Evolutionary conservation across 2,329 filamentous ascomycete species (phyloP), one percentile per base, ranked within the genome.

Genomic region (Fusarium albidum): DNA sequence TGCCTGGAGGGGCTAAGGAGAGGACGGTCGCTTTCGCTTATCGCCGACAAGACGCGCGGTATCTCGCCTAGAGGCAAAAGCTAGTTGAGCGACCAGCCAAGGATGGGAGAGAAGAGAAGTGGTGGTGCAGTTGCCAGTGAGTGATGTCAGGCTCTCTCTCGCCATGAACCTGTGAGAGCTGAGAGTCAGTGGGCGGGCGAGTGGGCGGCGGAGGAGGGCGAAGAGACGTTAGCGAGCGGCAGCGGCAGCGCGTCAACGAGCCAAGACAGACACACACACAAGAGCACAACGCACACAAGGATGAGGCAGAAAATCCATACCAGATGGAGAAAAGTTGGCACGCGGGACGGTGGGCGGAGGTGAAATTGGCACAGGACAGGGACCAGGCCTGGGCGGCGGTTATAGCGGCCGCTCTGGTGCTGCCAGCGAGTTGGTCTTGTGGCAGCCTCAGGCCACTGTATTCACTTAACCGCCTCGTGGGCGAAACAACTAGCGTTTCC

Each of bases 61-160:
- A 27, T 17, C 33, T n/a, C 34, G 15, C 34, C 45, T 58, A 37
- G 55, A 42, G 12, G 10, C 13, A 53, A 45, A 21, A 18, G 32
- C 11, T 29, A 44, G 21, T 21, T 31, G 14, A 44, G 45, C 39
- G n/a, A 46, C 37, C 41, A 46, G 39, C 27, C 45, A 26, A 21
- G 27, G 27, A 37, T 18, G 39, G 31, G 33, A 46, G 18, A 39
- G 31, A 40, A 46, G 18, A 25, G 44, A 50, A 41, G 17, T 41
- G 54, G 40, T 15, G 33, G 41, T 49, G 32, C 44, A 33, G 29
- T 11, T n/a, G 29, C n/a, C 29, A 31, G 21, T 21, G 21, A 31
- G 44, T 61, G 57, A 58, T 61, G 57, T 61, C 54, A 61, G 49
- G 42, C 43, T 61, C 49, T 59, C 43, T 61, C 49, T 59, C 54